phyloP scores from a whole-genome alignment of 2,329 filamentous ascomycete genomes.

The Curvularia verruculosa region DNA sequence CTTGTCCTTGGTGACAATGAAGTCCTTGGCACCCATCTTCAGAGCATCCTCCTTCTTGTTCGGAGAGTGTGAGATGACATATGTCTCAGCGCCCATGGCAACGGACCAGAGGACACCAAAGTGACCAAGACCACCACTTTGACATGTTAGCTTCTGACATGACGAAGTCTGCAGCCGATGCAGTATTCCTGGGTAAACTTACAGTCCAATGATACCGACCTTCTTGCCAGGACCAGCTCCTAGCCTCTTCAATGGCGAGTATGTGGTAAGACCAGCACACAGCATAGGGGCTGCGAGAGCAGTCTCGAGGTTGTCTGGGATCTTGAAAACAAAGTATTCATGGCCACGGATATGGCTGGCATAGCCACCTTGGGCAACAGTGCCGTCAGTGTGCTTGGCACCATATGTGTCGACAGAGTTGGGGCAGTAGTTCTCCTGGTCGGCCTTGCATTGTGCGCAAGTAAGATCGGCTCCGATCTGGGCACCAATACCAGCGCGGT shows the following conservation, averaged over 20 bases:
- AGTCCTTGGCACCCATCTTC: slow-evolving; percentile 66
- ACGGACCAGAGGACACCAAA: slow-evolving; percentile 57
- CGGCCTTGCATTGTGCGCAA: slow-evolving; percentile 58
- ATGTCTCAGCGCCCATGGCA: slow-evolving; percentile 66
- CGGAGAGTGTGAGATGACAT: slow-evolving; percentile 65
- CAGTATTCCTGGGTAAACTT: slow-evolving; percentile 27
- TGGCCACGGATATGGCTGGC: slow-evolving; percentile 72
- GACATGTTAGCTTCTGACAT: slow-evolving; percentile 14
- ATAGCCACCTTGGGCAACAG: slow-evolving; percentile 71
- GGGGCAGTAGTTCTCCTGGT: slow-evolving; percentile 61
- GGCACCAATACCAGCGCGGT: slow-evolving; percentile 58
- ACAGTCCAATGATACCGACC: slow-evolving; percentile 74
- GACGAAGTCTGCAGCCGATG: not conserved
- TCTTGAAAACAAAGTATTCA: slow-evolving; percentile 77
- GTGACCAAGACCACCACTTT: slow-evolving; percentile 57
- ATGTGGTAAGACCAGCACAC: slow-evolving; percentile 83
- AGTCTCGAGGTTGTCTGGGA: slow-evolving; percentile 71
- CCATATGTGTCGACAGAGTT: slow-evolving; percentile 59
- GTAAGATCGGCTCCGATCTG: slow-evolving; percentile 58
- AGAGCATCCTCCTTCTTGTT: slow-evolving; percentile 65
- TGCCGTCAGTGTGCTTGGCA: slow-evolving; percentile 61
- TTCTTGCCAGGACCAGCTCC: slow-evolving; percentile 79
- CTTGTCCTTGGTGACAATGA: slow-evolving; percentile 63
- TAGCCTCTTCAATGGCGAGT: slow-evolving; percentile 76
- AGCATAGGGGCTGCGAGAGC: slow-evolving; percentile 76